These are phyloP conservation scores for Pestalotiopsis sp. DNA, from an alignment of 2,329 filamentous ascomycete species.

Conservation along the genomic window DNA sequence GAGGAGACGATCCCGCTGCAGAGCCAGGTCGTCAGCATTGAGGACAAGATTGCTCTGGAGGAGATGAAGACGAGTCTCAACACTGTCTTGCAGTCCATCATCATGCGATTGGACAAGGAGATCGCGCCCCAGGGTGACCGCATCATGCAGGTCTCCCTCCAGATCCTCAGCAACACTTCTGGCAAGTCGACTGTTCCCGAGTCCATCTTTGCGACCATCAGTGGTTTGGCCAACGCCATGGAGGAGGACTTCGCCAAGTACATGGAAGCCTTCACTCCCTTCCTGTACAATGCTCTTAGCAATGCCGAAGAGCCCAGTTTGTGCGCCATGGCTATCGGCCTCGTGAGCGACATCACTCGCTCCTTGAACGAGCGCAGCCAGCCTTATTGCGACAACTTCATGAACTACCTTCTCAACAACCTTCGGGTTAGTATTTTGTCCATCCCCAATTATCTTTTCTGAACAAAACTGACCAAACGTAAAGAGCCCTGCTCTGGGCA, in stretches of 20 bases:
- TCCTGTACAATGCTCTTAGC: conserved; percentile 88
- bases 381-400: conserved; percentile 95
- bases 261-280: conserved; percentile 93
- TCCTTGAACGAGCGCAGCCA: conserved; percentile 88
- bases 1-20: conserved; percentile 90
- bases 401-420: conserved; percentile 96
- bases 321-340: conserved; percentile 95
- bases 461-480: conserved; percentile 7
- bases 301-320: conserved; percentile 95
- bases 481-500: conserved; percentile 81
- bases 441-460: neutral
- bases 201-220: conserved; percentile 88
- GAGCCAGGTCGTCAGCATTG: conserved; percentile 91
- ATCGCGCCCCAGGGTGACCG: conserved; percentile 87
- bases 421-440: conserved; percentile 63
- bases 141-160: conserved; percentile 88
- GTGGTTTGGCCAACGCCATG: conserved; percentile 86
- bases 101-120: conserved; percentile 88
- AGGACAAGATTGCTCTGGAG: conserved; percentile 93
- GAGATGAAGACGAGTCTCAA: conserved; percentile 97
- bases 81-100: conserved; percentile 88
- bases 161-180: conserved; percentile 76
- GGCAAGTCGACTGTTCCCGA: conserved; percentile 94
- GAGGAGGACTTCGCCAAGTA: conserved; percentile 95
- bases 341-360: conserved; percentile 94